Evolutionary conservation across 2,329 filamentous ascomycete species (phyloP).

Genomic region (Cytospora mali): DNA sequence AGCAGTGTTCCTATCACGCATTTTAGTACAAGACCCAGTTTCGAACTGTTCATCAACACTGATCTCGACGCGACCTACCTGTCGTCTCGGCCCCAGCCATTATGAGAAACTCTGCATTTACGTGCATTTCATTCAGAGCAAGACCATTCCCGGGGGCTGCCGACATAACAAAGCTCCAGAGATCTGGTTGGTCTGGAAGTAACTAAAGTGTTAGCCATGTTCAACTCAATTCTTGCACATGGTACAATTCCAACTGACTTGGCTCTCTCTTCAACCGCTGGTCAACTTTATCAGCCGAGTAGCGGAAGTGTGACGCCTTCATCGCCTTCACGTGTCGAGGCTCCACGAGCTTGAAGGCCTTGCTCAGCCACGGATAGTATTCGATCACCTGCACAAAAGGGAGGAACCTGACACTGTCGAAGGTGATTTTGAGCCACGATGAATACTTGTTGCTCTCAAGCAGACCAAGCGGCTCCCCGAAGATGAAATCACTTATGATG

Average conservation of each 20-base stretch:
- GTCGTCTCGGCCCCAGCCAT: conserved; percentile 26
- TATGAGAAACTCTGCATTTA: conserved; percentile 7
- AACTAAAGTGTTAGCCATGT: neutral
- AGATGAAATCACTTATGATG: conserved; percentile 46
- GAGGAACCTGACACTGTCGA: conserved; percentile 29
- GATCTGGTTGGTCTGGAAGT: conserved; percentile 6
- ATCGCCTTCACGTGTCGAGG: neutral
- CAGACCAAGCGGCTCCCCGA: conserved; percentile 45
- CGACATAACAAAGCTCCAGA: conserved; percentile 11
- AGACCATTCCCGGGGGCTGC: neutral
- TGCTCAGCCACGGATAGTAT: conserved; percentile 3
- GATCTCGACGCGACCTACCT: neutral
- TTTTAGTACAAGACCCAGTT: neutral
- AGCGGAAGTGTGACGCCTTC: conserved; percentile 2
- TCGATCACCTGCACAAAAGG: conserved; percentile 19
- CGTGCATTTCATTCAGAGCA: conserved; percentile 13
- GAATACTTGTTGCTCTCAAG: conserved; percentile 35
- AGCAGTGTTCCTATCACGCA: conserved; percentile 15
- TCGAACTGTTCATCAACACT: neutral
- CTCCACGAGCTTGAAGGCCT: neutral
- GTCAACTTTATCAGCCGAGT: conserved; percentile 17
- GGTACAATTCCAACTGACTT: neutral
- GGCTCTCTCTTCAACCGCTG: conserved; percentile 6
- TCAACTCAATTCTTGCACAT: too few relatives aligned
- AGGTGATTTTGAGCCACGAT: conserved; percentile 36